Conservation (phyloP, 768 basidiomycete genomes). For the Phlegmacium glaucopus region DNA sequence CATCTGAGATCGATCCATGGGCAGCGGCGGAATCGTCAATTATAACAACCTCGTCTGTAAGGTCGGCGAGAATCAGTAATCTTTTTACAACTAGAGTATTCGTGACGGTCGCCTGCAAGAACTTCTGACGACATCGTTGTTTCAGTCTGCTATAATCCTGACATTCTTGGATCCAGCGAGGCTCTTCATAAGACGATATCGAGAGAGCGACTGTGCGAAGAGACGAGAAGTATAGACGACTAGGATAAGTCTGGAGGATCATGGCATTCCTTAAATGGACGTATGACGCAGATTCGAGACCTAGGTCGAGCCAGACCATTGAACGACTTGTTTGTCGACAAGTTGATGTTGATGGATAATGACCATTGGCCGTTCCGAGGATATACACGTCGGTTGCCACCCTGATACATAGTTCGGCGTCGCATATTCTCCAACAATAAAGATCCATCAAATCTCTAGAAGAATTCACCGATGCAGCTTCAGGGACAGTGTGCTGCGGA, state of each 20-base stretch:
- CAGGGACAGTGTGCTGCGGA: constrained; percentile 8
- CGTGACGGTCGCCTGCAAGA: constrained; percentile 50
- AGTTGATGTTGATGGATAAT: constrained; percentile 8
- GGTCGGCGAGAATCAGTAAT: constrained; percentile 44
- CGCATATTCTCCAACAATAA: constrained; percentile 46
- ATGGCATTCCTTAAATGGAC: constrained; percentile 61
- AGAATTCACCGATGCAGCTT: constrained; percentile 13
- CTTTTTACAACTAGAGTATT: constrained; percentile 54
- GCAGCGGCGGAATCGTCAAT: constrained; percentile 45
- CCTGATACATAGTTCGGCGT: constrained; percentile 53
- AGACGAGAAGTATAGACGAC: constrained; percentile 48
- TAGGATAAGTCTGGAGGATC: constrained; percentile 51
- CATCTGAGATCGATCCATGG: constrained; percentile 57
- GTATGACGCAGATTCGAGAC: constrained; percentile 48
- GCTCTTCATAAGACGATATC: constrained; percentile 54
- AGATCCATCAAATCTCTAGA: constrained; percentile 34
- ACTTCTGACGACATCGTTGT: constrained; percentile 56
- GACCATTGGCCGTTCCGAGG: constrained; percentile 31
- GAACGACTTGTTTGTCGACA: constrained; percentile 15
- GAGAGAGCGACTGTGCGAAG: constrained; percentile 50
- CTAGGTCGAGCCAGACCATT: constrained; percentile 41
- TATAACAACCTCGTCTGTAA: constrained; percentile 52
- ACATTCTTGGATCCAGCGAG: constrained; percentile 51
- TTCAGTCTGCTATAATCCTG: constrained; percentile 54
- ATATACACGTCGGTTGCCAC: constrained; percentile 54